Percentiles rank a stretch among this genome's conserved stretches.
Conservation (phyloP, 176 grass and related monocot species). For the Carex pumila region DNA sequence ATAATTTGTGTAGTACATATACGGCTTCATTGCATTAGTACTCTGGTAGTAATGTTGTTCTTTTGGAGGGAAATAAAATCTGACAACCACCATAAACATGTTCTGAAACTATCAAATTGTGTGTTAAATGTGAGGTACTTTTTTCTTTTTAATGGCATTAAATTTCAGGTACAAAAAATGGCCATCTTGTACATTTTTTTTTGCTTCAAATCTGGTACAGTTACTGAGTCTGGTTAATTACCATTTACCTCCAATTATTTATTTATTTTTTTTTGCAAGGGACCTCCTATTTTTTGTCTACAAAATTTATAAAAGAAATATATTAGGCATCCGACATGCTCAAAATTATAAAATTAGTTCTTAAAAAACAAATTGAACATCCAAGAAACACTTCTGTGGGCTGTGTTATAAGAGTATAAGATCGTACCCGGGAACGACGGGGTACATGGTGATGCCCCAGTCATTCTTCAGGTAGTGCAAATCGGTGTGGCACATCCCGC, state of each 20-base stretch:
- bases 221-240: not conserved
- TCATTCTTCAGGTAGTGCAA: conserved; percentile 64
- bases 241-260: not conserved
- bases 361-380: not conserved
- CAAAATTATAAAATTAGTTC: not conserved
- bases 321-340: not conserved
- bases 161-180: not conserved
- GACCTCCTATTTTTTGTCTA: not conserved
- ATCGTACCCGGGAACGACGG: conserved; percentile 47
- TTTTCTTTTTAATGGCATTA: not conserved
- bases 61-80: not conserved
- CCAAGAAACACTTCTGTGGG: not conserved
- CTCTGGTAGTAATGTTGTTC: not conserved
- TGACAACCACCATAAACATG: not conserved
- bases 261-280: too few species aligned
- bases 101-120: not conserved
- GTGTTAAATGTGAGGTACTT: not conserved
- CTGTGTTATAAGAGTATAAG: not conserved
- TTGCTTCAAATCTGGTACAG: too few species aligned
- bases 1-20: not conserved
- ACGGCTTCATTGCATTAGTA: not conserved
- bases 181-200: not conserved
- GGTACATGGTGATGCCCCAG: conserved; percentile 91
- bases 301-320: not conserved
- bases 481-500: conserved; percentile 92